Conservation (phyloP, 2,329 filamentous ascomycete genomes). For the Pseudogymnoascus sp. region DNA sequence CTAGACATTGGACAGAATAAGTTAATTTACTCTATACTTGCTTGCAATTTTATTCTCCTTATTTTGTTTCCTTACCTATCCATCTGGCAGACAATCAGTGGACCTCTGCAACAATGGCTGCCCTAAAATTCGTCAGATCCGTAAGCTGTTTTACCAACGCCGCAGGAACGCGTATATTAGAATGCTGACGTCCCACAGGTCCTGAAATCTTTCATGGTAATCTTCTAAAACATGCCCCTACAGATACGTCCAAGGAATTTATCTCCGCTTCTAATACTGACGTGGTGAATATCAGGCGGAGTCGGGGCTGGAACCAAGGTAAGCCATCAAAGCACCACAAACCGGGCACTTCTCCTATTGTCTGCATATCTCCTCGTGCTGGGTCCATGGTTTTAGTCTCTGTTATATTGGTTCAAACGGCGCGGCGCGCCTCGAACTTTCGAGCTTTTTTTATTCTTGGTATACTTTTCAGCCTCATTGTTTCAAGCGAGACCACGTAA, state of each 20-base stretch:
- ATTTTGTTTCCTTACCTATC: not conserved
- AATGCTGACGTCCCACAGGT: conserved; percentile 46
- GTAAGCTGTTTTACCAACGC: conserved; percentile 36
- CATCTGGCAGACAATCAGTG: not conserved
- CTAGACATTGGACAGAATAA: not conserved
- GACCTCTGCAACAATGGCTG: conserved; percentile 35
- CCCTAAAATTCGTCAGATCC: conserved; percentile 57
- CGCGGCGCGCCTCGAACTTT: not conserved
- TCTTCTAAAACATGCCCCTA: conserved; percentile 5
- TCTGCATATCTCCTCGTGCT: not conserved
- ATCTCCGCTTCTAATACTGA: not conserved
- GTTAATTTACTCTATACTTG: not conserved
- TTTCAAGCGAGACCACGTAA: not conserved
- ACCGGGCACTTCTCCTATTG: conserved; percentile 2
- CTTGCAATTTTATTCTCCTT: not conserved
- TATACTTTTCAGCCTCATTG: conserved; percentile 8
- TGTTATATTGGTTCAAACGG: not conserved
- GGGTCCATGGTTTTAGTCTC: not conserved
- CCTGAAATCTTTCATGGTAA: conserved; percentile 71
- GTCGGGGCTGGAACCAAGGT: conserved; percentile 87
- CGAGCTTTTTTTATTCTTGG: not conserved
- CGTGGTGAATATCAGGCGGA: conserved; percentile 35
- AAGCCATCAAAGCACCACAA: conserved; percentile 18
- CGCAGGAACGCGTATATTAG: conserved; percentile 13
- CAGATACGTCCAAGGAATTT: not conserved